phyloP scores from a whole-genome alignment of 768 basidiomycete genomes.

The Pulveroboletus ravenelii region DNA sequence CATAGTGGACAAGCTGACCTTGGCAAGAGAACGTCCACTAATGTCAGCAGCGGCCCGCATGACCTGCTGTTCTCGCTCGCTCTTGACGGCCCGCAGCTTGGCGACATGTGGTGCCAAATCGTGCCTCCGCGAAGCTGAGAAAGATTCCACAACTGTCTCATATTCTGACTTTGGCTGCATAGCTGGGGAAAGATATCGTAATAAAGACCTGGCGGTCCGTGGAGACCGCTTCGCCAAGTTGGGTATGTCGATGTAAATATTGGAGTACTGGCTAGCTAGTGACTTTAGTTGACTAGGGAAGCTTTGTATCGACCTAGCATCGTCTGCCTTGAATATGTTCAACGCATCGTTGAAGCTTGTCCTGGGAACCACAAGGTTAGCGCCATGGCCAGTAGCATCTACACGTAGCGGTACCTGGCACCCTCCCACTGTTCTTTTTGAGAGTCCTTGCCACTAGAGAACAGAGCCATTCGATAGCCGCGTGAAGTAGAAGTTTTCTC shows the following conservation, averaged over 20 bases:
- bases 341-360: slow-evolving; percentile 65
- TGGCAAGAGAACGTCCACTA: slow-evolving; percentile 79
- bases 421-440: slow-evolving; percentile 92
- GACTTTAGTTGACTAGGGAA: slow-evolving; percentile 58
- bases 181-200: slow-evolving; percentile 44
- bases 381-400: background rate
- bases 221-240: slow-evolving; percentile 35
- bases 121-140: slow-evolving; percentile 43
- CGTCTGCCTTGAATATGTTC: slow-evolving; percentile 72
- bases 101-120: slow-evolving; percentile 68
- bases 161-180: slow-evolving; percentile 38
- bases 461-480: slow-evolving; percentile 86
- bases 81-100: slow-evolving; percentile 73
- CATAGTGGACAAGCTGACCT: slow-evolving; percentile 42
- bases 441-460: slow-evolving; percentile 69
- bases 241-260: slow-evolving; percentile 52
- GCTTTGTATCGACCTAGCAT: slow-evolving; percentile 51
- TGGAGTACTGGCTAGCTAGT: slow-evolving; percentile 43
- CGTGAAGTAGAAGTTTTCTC: slow-evolving; percentile 66
- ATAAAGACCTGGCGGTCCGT: slow-evolving; percentile 47
- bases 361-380: slow-evolving; percentile 29
- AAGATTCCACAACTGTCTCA: slow-evolving; percentile 51
- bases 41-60: slow-evolving; percentile 87
- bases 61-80: slow-evolving; percentile 63
- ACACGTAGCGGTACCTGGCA: slow-evolving; percentile 43